phyloP scores from a whole-genome alignment of 768 basidiomycete genomes.

The Hericium coralloides region DNA sequence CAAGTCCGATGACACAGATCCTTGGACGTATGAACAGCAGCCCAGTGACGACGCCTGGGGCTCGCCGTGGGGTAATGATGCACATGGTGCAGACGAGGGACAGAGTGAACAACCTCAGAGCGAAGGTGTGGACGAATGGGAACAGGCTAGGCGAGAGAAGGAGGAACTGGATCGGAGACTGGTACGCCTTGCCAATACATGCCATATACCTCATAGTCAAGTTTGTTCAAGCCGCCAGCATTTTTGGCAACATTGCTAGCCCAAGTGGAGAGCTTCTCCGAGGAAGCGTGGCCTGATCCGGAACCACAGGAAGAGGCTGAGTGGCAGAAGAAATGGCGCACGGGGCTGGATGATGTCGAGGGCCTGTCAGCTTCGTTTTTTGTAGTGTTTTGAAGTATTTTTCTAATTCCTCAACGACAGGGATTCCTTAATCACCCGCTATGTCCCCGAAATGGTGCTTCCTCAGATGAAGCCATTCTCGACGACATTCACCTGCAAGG shows the following conservation, averaged over 20 bases:
- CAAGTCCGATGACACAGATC: conserved; percentile 22
- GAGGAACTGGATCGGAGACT: conserved; percentile 52
- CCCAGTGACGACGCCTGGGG: conserved; percentile 21
- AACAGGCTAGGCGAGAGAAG: conserved; percentile 47
- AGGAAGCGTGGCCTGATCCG: conserved; percentile 42
- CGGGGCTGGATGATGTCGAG: conserved; percentile 40
- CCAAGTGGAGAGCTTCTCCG: conserved; percentile 42
- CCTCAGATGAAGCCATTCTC: conserved; percentile 41
- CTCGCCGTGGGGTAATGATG: conserved; percentile 19
- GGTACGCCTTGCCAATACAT: conserved; percentile 34
- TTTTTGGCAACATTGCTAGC: conserved; percentile 46
- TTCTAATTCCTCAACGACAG: conserved; percentile 22
- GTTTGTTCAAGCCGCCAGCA: conserved; percentile 50
- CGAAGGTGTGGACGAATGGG: conserved; percentile 54
- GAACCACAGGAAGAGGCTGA: conserved; percentile 12
- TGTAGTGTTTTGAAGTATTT: conserved; percentile 1
- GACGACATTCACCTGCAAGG: conserved; percentile 48
- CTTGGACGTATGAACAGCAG: conserved; percentile 22
- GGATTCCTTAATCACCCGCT: conserved; percentile 27
- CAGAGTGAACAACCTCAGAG: too few relatives aligned
- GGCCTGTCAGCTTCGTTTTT: conserved; percentile 44
- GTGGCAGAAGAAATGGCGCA: conserved; percentile 27
- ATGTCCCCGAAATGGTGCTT: conserved; percentile 43
- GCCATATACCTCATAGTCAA: conserved; percentile 3
- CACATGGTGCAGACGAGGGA: too few relatives aligned